Evolutionary conservation across 2,329 filamentous ascomycete genomes (phyloP).

Genomic region (Diplodia scrobiculata): DNA sequence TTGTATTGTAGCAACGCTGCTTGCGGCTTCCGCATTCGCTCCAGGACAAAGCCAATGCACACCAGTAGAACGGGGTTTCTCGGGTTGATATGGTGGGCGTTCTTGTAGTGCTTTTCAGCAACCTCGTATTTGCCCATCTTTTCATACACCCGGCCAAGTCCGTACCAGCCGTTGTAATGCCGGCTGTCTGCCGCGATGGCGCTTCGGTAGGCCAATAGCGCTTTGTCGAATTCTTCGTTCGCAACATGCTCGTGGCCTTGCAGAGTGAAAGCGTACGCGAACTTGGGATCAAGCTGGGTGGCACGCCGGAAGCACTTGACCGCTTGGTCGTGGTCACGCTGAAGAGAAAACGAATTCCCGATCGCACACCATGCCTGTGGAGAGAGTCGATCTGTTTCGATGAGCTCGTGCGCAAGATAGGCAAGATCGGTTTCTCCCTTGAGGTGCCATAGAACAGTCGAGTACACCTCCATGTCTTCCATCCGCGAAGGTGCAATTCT

Average conservation of each 20-base stretch:
- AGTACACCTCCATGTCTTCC: slow-evolving; percentile 97
- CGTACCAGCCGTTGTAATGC: slow-evolving; percentile 99
- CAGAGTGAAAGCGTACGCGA: slow-evolving; percentile 93
- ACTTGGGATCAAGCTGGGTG: slow-evolving; percentile 83
- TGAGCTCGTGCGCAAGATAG: slow-evolving; percentile 85
- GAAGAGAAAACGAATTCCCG: slow-evolving; percentile 91
- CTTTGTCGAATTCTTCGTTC: slow-evolving; percentile 97
- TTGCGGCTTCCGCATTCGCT: slow-evolving; percentile 81
- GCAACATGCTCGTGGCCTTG: slow-evolving; percentile 94
- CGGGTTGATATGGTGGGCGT: slow-evolving; percentile 85
- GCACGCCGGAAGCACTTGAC: slow-evolving; percentile 92
- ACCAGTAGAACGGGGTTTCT: slow-evolving; percentile 91
- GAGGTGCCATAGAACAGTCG: slow-evolving; percentile 97
- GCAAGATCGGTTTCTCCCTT: slow-evolving; percentile 90
- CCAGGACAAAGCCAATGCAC: slow-evolving; percentile 82
- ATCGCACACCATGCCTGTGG: slow-evolving; percentile 95
- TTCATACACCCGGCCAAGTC: slow-evolving; percentile 77
- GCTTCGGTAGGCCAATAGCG: slow-evolving; percentile 79
- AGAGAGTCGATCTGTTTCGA: slow-evolving; percentile 83
- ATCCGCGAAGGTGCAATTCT: slow-evolving; percentile 77
- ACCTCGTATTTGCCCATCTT: slow-evolving; percentile 89
- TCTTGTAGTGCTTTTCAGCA: slow-evolving; percentile 86
- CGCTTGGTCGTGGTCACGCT: slow-evolving; percentile 91
- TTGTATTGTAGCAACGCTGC: slow-evolving; percentile 79
- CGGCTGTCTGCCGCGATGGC: slow-evolving; percentile 83